Conservation (phyloP, 305 asterid species). For the Ilex paraguariensis region DNA sequence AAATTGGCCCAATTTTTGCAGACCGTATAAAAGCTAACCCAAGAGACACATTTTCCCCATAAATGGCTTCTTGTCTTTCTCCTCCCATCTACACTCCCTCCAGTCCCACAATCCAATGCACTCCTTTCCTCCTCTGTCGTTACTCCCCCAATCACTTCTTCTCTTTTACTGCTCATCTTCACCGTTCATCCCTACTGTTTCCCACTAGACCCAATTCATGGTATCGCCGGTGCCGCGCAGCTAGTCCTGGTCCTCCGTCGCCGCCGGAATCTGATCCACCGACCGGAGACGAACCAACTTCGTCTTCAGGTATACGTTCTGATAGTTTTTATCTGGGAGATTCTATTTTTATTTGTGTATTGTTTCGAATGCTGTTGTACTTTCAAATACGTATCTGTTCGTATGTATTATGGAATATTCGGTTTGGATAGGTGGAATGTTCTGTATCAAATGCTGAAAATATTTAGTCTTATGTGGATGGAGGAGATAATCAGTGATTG, state of each 20-base stretch:
- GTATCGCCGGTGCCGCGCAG: not conserved
- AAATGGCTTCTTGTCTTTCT: not conserved
- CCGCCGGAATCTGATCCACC: not conserved
- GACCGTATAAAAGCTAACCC: too few relatives aligned
- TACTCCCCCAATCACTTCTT: not conserved
- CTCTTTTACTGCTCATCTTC: not conserved
- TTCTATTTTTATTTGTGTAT: not conserved
- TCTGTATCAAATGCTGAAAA: too few relatives aligned
- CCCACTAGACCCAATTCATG: not conserved
- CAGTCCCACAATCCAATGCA: not conserved
- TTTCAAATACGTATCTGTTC: too few relatives aligned
- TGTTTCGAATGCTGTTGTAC: too few relatives aligned
- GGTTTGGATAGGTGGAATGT: too few relatives aligned
- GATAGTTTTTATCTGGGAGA: not conserved
- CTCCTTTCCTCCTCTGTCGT: not conserved
- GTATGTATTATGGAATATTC: too few relatives aligned
- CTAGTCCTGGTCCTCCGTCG: not conserved
- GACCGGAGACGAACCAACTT: not conserved
- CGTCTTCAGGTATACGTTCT: not conserved
- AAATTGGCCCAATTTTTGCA: too few relatives aligned
- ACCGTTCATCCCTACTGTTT: slow-evolving; percentile 1
- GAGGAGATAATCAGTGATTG: too few relatives aligned
- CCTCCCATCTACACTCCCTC: not conserved
- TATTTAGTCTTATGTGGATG: too few relatives aligned
- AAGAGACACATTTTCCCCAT: too few relatives aligned